These are phyloP conservation scores for Blastocrithidia nonstop DNA, from an alignment of 208 protist genomes.

Conservation along the genomic window DNA sequence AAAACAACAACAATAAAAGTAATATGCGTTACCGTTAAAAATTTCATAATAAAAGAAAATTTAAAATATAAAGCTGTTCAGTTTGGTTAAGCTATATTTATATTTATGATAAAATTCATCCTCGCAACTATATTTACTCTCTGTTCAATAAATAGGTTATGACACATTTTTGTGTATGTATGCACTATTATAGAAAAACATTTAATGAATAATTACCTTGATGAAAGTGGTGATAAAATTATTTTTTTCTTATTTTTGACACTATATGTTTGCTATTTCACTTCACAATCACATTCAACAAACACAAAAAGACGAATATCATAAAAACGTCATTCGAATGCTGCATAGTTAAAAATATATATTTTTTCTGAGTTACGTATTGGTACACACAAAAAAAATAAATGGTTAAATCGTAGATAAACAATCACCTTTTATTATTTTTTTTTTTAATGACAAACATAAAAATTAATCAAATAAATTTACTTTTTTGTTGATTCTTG, in stretches of 20 bases:
- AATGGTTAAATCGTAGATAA: too few relatives aligned
- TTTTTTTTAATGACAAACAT: too few relatives aligned
- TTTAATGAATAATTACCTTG: not conserved
- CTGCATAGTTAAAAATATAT: too few relatives aligned
- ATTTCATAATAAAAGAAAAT: not conserved
- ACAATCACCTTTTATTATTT: too few relatives aligned
- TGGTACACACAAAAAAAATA: too few relatives aligned
- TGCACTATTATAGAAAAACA: not conserved
- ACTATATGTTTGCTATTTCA: not conserved
- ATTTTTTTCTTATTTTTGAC: not conserved
- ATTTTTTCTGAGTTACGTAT: too few relatives aligned
- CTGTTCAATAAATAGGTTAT: not conserved
- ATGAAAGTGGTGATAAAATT: not conserved
- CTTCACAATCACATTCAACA: too few relatives aligned
- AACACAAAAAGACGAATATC: too few relatives aligned
- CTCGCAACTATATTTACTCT: slow-evolving; percentile 1
- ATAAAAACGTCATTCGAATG: too few relatives aligned
- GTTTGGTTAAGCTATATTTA: not conserved
- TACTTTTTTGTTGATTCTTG: too few relatives aligned
- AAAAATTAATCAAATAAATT: too few relatives aligned
- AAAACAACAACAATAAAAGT: too few relatives aligned
- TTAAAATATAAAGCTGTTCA: not conserved
- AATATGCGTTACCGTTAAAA: not conserved
- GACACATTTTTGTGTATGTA: not conserved
- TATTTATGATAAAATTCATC: not conserved